phyloP scores from a whole-genome alignment of 495 filamentous ascomycete genomes.

The Podospora bellae-mahoneyi region DNA sequence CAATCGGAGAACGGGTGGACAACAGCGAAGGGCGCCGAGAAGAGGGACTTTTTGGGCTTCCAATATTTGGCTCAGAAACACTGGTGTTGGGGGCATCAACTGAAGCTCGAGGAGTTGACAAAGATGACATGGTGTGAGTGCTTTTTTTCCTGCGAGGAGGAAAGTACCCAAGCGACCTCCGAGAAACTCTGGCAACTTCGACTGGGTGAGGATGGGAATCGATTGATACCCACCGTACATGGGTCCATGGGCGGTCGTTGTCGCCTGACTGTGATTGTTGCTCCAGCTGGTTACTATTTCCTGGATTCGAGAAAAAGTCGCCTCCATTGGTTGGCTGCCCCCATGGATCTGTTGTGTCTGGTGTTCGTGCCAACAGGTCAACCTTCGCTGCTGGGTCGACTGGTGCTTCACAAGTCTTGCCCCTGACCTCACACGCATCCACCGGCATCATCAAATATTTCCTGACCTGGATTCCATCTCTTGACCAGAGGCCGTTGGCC shows the following conservation, averaged over 20 bases:
- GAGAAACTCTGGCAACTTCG: conserved; percentile 81
- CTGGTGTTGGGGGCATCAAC: conserved; percentile 52
- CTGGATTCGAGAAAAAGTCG: conserved; percentile 35
- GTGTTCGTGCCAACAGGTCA: conserved; percentile 47
- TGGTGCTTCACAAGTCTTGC: conserved; percentile 54
- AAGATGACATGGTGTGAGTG: conserved; percentile 49
- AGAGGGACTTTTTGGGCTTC: conserved; percentile 34
- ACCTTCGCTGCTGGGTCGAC: conserved; percentile 34
- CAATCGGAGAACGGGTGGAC: conserved; percentile 23
- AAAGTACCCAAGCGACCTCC: conserved; percentile 83
- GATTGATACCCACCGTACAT: conserved; percentile 81
- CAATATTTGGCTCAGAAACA: conserved; percentile 31
- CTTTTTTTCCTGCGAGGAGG: conserved; percentile 84
- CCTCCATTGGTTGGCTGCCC: conserved; percentile 23
- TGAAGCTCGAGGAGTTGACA: conserved; percentile 61
- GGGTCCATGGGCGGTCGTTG: conserved; percentile 65
- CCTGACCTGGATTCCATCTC: conserved; percentile 80
- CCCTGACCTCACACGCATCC: conserved; percentile 83
- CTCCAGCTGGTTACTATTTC: conserved; percentile 30
- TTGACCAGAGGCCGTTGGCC: conserved; percentile 91
- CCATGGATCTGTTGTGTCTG: conserved; percentile 31
- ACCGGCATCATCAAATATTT: conserved; percentile 82
- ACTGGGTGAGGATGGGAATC: conserved; percentile 65
- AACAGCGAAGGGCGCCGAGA: conserved; percentile 42
- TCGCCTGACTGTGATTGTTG: conserved; percentile 24